phyloP scores from a whole-genome alignment of 805 yeast species.

The Candida khao-thaluensis region DNA sequence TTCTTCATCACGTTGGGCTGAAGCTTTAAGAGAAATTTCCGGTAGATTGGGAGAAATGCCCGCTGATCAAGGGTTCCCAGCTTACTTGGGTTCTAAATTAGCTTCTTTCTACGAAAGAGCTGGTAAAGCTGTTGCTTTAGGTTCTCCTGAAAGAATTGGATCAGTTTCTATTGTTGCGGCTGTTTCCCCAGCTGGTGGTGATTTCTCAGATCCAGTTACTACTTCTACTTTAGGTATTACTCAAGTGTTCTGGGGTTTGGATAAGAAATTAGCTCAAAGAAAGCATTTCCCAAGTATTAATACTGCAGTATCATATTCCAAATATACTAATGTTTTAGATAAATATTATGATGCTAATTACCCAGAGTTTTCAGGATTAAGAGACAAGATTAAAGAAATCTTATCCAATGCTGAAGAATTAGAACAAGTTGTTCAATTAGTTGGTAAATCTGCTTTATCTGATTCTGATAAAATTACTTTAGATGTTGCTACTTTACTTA shows the following conservation, averaged over 20 bases:
- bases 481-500: conserved; percentile 87
- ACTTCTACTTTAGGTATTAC: conserved; percentile 98
- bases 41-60: conserved; percentile 99
- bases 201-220: conserved; percentile 99
- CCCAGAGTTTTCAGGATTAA: conserved; percentile 87
- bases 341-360: conserved; percentile 81
- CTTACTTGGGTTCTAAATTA: conserved; percentile 96
- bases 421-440: conserved; percentile 98
- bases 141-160: conserved; percentile 95
- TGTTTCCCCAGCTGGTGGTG: conserved; percentile 99
- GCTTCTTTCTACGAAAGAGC: conserved; percentile 99
- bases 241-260: conserved; percentile 99
- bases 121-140: conserved; percentile 92
- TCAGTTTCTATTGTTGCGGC: conserved; percentile 99
- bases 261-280: conserved; percentile 98
- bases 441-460: conserved; percentile 96
- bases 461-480: conserved; percentile 95
- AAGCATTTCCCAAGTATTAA: conserved; percentile 99
- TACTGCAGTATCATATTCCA: conserved; percentile 94
- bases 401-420: conserved; percentile 96
- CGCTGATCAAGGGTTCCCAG: conserved; percentile 99
- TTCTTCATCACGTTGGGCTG: conserved; percentile 99
- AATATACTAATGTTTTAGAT: conserved; percentile 84
- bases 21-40: conserved; percentile 98
- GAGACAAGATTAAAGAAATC: conserved; percentile 92